These are phyloP conservation scores for Pinus albicaulis DNA, from an alignment of 75 land plant genomes.

Conservation along the genomic window DNA sequence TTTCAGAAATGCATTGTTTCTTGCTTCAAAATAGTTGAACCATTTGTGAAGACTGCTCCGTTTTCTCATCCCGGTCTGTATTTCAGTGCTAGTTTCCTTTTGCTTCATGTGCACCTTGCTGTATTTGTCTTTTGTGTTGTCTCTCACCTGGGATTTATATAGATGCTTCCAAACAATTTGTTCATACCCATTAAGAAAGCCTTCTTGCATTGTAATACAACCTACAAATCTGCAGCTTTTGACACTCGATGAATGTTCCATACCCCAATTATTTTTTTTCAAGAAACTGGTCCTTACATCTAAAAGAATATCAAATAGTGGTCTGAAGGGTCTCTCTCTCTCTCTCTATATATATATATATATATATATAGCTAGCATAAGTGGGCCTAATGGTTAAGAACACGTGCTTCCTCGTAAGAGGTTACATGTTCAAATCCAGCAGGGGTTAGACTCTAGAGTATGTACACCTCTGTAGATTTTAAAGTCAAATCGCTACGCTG, in stretches of 20 bases:
- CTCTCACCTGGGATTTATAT: background rate
- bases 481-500: too few relatives aligned
- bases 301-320: background rate
- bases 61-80: background rate
- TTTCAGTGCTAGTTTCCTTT: background rate
- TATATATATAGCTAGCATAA: too few relatives aligned
- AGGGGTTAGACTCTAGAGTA: too few relatives aligned
- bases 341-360: too few relatives aligned
- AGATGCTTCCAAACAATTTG: background rate
- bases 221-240: background rate
- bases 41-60: background rate
- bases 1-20: background rate
- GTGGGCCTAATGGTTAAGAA: too few relatives aligned
- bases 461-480: too few relatives aligned
- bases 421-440: too few relatives aligned
- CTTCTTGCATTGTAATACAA: background rate
- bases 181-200: background rate
- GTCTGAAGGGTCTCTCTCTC: background rate
- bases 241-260: background rate
- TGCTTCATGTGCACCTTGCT: background rate
- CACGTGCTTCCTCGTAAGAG: too few relatives aligned
- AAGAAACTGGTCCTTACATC: background rate
- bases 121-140: background rate
- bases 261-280: background rate
- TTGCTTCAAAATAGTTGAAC: background rate